phyloP scores from a whole-genome alignment of 148 eudicot genomes.

The Diospyros lotus region DNA sequence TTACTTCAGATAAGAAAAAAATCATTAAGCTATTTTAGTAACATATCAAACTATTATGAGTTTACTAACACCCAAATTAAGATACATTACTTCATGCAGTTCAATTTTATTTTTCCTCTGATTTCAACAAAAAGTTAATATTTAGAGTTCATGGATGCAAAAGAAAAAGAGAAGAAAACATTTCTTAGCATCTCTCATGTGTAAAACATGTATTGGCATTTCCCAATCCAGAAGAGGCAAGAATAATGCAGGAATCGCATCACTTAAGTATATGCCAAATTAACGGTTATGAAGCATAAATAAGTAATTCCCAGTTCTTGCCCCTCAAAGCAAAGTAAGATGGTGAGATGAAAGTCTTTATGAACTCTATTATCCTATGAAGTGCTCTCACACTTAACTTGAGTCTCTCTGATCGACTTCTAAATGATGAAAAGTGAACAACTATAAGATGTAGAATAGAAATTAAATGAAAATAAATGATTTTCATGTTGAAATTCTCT shows the following conservation, averaged over 20 bases:
- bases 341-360: not conserved
- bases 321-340: slow-evolving; percentile 1
- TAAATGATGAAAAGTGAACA: not conserved
- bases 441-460: not conserved
- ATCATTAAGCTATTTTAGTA: not conserved
- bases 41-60: not conserved
- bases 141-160: not conserved
- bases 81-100: no score
- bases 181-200: not conserved
- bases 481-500: not conserved
- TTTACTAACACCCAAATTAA: no score
- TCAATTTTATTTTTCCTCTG: not conserved
- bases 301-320: not conserved
- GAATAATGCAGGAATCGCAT: not conserved
- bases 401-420: not conserved
- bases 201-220: not conserved
- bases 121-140: not conserved
- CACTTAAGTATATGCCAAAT: not conserved
- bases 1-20: not conserved
- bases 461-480: no score
- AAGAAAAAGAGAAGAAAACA: not conserved
- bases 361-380: not conserved
- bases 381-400: not conserved
- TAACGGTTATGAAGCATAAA: not conserved
- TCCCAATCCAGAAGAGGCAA: not conserved